Base-by-base conservation (phyloP, 2,329 filamentous ascomycete genomes). In the Cladophialophora psammophila region DNA sequence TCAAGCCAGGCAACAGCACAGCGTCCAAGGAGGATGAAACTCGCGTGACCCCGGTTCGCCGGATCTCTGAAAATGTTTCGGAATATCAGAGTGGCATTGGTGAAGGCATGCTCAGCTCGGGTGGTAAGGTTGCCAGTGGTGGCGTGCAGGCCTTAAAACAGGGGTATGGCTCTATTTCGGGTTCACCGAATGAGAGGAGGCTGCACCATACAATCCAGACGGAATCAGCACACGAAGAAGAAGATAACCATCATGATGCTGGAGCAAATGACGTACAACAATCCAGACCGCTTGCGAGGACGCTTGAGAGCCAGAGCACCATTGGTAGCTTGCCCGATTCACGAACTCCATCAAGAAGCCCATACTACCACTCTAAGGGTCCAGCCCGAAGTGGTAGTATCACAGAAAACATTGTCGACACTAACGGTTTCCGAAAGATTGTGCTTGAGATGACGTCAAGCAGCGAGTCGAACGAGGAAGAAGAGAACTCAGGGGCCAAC, bases 401-500 rank as follows among this genome's bases (percentile, higher is more conserved):
- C 72, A 93, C 91, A 0, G 91, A 94, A 78, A 91, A 91, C 68
- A 82, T 91, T n/a, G 81, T 93, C 64, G 90, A 94, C 74, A 83
- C 89, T 1, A 88, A 89, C 63, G 91, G 91, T 2, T 85, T 93
- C 60, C 87, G 88, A 70, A 94, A 94, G 79, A 87, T 93, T 53
- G 87, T 94, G 0, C 82, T 94, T 32, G 89, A 92, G 74, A 88
- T 88, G 2, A 90, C 84, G 32, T 88, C 85, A 71, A 85, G 84
- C 18, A 84, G 80, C 70, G 83, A 84, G 52, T 81, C 80, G 3
- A 80, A 81, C 12, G 73, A 74, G 18, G 74, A 74, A 48, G 71
- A 70, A 13, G 69, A 71, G 13, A 71, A 72, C 58, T 64, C 67
- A 18, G 70, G 69, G 6, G 55, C 67, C 2, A 72, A 68, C 60